Evolutionary conservation across 805 yeast species (phyloP).

Genomic region (Yamadazyma philogaea): DNA sequence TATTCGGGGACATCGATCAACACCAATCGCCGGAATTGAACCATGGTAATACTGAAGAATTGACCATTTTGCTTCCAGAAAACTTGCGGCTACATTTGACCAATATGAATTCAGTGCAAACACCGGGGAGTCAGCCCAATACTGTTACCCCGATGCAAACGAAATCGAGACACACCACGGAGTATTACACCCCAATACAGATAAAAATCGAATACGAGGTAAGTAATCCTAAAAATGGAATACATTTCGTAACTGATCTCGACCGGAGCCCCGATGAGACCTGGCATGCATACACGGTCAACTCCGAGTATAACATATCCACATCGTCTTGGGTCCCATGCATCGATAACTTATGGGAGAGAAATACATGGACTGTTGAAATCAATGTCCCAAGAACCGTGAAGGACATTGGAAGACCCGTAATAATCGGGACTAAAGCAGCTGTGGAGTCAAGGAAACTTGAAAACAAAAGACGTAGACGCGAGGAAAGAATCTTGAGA

Average conservation of each 20-base stretch:
- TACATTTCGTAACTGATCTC: slow-evolving; percentile 59
- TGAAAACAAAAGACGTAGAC: slow-evolving; percentile 12
- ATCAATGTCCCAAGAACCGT: slow-evolving; percentile 80
- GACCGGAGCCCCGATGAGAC: slow-evolving; percentile 29
- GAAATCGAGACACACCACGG: slow-evolving; percentile 33
- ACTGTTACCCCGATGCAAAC: slow-evolving; percentile 36
- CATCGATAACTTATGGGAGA: slow-evolving; percentile 81
- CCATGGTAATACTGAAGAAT: slow-evolving; percentile 57
- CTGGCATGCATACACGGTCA: slow-evolving; percentile 87
- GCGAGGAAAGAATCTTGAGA: slow-evolving; percentile 18
- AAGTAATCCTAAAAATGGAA: slow-evolving; percentile 66
- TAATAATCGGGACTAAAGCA: slow-evolving; percentile 37
- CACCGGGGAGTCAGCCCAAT: slow-evolving; percentile 29
- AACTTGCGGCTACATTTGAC: slow-evolving; percentile 54
- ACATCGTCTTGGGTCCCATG: slow-evolving; percentile 99
- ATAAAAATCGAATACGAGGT: slow-evolving; percentile 66
- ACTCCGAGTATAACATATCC: slow-evolving; percentile 71
- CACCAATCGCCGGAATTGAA: slow-evolving; percentile 14
- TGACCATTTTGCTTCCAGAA: slow-evolving; percentile 62
- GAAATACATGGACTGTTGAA: slow-evolving; percentile 89
- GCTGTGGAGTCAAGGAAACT: slow-evolving; percentile 15
- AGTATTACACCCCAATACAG: slow-evolving; percentile 66
- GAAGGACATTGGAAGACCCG: slow-evolving; percentile 58
- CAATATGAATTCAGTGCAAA: slow-evolving; percentile 19
- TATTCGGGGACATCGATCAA: slow-evolving; percentile 48